A percentile compares a stretch with the other conserved stretches of the same genome.
Evolutionary conservation across 2,329 filamentous ascomycete genomes (phyloP).

Genomic region (Botrytis byssoidea): DNA sequence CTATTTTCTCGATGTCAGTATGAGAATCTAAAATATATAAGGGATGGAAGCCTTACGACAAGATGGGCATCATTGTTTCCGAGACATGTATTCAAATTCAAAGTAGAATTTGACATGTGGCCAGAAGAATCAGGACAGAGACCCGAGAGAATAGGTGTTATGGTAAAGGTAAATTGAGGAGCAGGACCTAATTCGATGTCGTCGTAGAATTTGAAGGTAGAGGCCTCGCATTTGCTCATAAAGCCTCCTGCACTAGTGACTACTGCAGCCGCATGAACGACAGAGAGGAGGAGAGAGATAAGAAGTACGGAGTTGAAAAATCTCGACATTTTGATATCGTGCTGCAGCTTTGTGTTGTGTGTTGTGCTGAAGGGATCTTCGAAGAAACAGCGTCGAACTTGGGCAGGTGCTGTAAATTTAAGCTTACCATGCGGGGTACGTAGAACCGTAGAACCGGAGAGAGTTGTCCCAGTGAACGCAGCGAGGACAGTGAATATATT

Average conservation of each 20-base stretch:
- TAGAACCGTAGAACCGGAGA: background rate
- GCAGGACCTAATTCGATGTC: background rate
- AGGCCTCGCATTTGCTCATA: background rate
- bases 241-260: background rate
- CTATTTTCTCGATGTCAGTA: background rate
- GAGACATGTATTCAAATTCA: conserved; percentile 14
- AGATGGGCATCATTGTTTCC: conserved; percentile 15
- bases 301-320: background rate
- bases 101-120: conserved; percentile 3
- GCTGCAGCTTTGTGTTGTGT: background rate
- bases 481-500: background rate
- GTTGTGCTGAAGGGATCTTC: background rate
- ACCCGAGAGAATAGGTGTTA: conserved; percentile 9
- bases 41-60: background rate
- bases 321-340: conserved; percentile 7
- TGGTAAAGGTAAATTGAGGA: background rate
- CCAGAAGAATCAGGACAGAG: conserved; percentile 8
- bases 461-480: background rate
- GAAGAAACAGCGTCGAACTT: background rate
- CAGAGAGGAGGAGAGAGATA: background rate
- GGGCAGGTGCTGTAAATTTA: conserved; percentile 1
- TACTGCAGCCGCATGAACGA: background rate
- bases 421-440: background rate
- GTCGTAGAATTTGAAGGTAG: background rate
- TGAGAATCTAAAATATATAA: background rate